Evolutionary conservation across 2,329 filamentous ascomycete genomes (phyloP).

Genomic region (Stylonectria norvegica): DNA sequence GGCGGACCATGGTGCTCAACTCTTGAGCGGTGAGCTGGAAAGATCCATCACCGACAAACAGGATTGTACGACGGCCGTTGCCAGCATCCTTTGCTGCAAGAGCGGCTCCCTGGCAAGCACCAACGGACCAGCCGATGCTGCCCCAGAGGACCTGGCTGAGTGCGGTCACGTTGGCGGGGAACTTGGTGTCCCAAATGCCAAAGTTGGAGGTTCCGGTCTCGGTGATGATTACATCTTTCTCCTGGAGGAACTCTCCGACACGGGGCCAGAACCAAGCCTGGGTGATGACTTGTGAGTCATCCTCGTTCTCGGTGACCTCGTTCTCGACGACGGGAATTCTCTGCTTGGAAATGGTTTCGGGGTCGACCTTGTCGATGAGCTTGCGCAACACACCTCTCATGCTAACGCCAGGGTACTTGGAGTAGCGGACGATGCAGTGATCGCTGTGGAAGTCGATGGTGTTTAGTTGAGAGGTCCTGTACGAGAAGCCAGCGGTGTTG

Average conservation of each 20-base stretch:
- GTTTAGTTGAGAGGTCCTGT: slow-evolving; percentile 70
- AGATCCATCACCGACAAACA: slow-evolving; percentile 87
- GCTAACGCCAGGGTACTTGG: slow-evolving; percentile 71
- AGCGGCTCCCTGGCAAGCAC: slow-evolving; percentile 62
- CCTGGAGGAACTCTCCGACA: slow-evolving; percentile 67
- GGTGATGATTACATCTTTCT: slow-evolving; percentile 75
- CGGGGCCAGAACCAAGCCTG: slow-evolving; percentile 77
- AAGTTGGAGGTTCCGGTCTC: slow-evolving; percentile 89
- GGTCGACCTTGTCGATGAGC: slow-evolving; percentile 57
- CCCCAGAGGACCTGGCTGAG: slow-evolving; percentile 77
- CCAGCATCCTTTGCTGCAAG: slow-evolving; percentile 67
- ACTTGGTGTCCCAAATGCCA: slow-evolving; percentile 80
- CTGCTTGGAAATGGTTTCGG: slow-evolving; percentile 54
- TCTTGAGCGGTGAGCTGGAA: slow-evolving; percentile 85
- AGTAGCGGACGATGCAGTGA: slow-evolving; percentile 70
- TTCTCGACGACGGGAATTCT: slow-evolving; percentile 54
- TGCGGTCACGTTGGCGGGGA: slow-evolving; percentile 73
- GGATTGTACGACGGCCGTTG: slow-evolving; percentile 62
- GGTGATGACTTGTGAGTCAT: slow-evolving; percentile 49
- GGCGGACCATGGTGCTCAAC: slow-evolving; percentile 76
- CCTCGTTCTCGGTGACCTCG: slow-evolving; percentile 40
- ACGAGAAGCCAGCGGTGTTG: slow-evolving; percentile 80
- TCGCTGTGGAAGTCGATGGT: slow-evolving; percentile 80
- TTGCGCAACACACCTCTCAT: slow-evolving; percentile 77
- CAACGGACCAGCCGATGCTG: slow-evolving; percentile 60